Conservation (phyloP, 202 grass and related monocot species). For the Schoenoplectus triqueter region DNA sequence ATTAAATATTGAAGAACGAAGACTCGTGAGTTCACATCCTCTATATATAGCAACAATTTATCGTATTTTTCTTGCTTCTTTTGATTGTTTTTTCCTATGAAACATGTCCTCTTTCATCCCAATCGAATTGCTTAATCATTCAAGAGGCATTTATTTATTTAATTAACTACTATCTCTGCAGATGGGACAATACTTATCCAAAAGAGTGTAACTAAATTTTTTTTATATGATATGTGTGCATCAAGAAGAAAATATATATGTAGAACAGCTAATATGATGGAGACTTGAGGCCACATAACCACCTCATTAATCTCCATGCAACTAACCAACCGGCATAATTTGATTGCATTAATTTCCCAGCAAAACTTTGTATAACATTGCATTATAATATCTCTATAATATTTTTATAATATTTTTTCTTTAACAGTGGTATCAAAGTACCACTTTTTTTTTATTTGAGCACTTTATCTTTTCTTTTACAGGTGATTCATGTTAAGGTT, state of each 20-base stretch:
- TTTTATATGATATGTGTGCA: neutral
- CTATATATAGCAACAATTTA: no score
- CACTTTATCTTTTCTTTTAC: no score
- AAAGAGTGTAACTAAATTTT: neutral
- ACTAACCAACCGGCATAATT: conserved; percentile 5
- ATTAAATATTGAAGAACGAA: neutral
- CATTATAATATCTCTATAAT: neutral
- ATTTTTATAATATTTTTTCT: no score
- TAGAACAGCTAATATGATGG: neutral
- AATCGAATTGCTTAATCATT: neutral
- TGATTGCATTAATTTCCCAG: neutral
- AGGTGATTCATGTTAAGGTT: no score
- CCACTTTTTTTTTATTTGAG: no score
- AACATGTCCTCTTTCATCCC: neutral
- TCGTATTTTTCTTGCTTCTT: neutral
- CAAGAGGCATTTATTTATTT: neutral
- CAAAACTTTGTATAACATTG: neutral
- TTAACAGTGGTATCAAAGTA: neutral
- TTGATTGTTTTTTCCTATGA: neutral
- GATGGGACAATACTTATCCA: neutral
- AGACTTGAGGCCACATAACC: neutral
- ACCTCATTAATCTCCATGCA: conserved; percentile 10
- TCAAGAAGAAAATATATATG: neutral
- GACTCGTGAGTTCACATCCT: no score
- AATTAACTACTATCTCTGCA: no score